Conservation (phyloP, 768 basidiomycete genomes). For the Tephrocybe sp. region DNA sequence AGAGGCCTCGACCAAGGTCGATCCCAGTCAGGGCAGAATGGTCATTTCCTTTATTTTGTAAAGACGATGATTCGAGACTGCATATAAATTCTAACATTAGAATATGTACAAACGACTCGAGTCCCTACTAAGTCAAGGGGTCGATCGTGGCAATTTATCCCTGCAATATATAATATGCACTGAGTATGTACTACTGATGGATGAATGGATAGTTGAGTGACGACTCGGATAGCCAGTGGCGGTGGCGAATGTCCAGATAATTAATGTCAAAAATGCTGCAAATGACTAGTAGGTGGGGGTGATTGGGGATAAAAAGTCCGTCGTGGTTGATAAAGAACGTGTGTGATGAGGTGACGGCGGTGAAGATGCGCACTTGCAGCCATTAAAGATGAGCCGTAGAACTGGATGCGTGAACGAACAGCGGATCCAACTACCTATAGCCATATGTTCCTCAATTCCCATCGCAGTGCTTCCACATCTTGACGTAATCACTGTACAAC, state of each 20-base stretch:
- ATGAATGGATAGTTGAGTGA: no score
- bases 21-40: no score
- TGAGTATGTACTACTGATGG: no score
- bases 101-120: neutral
- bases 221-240: neutral
- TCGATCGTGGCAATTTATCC: neutral
- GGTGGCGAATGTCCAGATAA: neutral
- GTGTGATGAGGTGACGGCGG: neutral
- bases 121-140: neutral
- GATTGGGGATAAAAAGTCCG: no score
- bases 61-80: neutral
- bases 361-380: no score
- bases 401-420: no score
- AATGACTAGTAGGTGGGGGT: no score
- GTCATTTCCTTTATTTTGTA: no score
- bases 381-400: no score
- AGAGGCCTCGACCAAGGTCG: no score
- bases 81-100: neutral
- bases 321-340: neutral
- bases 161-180: neutral
- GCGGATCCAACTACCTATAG: no score
- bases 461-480: conserved; percentile 55
- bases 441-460: conserved; percentile 4
- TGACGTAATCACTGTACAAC: conserved; percentile 53
- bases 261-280: neutral